These are phyloP conservation scores for Coffea canephora DNA, from an alignment of 257 asterid species.

Conservation along the genomic window DNA sequence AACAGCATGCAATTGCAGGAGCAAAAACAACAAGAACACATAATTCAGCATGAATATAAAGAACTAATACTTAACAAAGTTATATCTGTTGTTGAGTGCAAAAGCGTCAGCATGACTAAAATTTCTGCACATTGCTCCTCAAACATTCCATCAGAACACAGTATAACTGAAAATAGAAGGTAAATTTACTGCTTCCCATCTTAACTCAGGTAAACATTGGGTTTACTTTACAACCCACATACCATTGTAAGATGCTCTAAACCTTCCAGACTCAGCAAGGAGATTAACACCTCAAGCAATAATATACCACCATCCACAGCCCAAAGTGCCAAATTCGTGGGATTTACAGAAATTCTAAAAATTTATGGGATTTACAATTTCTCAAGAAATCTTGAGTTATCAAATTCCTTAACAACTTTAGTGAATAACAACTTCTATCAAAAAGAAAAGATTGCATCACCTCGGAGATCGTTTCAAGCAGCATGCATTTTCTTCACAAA, in stretches of 20 bases:
- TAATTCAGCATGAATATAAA: not conserved
- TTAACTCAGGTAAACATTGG: not conserved
- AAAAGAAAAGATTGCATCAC: not conserved
- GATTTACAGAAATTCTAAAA: too few relatives aligned
- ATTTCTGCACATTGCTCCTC: not conserved
- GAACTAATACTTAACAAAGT: not conserved
- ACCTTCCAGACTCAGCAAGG: not conserved
- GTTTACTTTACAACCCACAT: not conserved
- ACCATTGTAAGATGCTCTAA: too few relatives aligned
- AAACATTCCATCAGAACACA: not conserved
- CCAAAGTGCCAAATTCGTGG: too few relatives aligned
- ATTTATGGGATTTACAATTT: too few relatives aligned
- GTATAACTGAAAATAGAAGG: not conserved
- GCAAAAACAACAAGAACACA: not conserved
- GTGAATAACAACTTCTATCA: not conserved
- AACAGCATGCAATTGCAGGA: not conserved
- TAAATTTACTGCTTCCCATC: not conserved
- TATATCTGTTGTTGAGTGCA: not conserved
- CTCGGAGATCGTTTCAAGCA: not conserved
- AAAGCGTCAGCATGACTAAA: not conserved
- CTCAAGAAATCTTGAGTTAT: not conserved
- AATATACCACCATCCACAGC: not conserved
- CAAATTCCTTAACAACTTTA: not conserved
- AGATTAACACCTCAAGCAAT: not conserved
- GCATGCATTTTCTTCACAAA: not conserved